Evolutionary conservation across 2,329 filamentous ascomycete species (phyloP).

Genomic region (Diaporthe aspalathi): DNA sequence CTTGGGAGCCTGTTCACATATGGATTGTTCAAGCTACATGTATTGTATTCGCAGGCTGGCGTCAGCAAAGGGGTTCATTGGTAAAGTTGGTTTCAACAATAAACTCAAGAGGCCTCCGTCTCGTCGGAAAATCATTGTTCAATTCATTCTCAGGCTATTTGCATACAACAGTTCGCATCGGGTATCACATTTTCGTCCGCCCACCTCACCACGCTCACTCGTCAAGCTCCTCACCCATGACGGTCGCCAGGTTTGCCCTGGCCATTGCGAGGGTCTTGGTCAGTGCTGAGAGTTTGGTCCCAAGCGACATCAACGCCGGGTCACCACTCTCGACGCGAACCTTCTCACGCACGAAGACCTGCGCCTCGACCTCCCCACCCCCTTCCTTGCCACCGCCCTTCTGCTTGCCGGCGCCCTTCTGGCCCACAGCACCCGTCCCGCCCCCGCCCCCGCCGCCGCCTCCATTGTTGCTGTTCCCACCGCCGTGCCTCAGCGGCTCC

Average conservation of each 20-base stretch:
- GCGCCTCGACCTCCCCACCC: slow-evolving; percentile 60
- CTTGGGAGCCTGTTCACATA: no score
- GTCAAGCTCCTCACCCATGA: slow-evolving; percentile 74
- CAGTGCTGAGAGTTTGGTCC: slow-evolving; percentile 84
- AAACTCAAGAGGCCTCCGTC: background rate
- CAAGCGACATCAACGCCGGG: slow-evolving; percentile 83
- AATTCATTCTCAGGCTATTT: background rate
- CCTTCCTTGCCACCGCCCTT: background rate
- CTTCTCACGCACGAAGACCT: slow-evolving; percentile 91
- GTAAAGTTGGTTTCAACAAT: background rate
- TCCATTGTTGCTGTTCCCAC: background rate
- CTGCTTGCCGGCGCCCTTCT: slow-evolving; percentile 2
- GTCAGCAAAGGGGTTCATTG: background rate
- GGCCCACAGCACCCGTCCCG: slow-evolving; percentile 41
- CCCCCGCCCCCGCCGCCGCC: background rate
- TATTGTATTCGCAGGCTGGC: background rate
- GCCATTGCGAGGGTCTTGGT: slow-evolving; percentile 78
- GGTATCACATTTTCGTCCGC: slow-evolving; percentile 30
- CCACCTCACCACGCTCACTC: slow-evolving; percentile 43
- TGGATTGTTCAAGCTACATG: background rate
- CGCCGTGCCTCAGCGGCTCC: slow-evolving; percentile 22
- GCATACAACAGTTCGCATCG: slow-evolving; percentile 19
- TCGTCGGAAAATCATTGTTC: background rate
- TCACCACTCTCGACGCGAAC: slow-evolving; percentile 89
- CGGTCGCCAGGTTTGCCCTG: slow-evolving; percentile 77